Conservation (phyloP, 257 asterid genomes). For the Fraxinus pennsylvanica region DNA sequence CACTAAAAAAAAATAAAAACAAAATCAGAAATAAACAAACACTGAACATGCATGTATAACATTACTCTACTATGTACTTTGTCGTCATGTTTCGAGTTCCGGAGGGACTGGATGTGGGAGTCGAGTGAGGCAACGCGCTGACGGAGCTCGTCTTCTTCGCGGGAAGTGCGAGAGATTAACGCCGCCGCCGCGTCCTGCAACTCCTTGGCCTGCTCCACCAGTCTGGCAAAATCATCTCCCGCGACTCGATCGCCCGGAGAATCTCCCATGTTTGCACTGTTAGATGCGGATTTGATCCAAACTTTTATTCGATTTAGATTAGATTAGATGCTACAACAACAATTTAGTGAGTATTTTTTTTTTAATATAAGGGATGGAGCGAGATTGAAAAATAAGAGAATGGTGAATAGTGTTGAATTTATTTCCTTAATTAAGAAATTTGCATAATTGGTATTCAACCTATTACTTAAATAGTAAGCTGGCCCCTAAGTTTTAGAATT, state of each 20-base stretch:
- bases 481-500: not conserved
- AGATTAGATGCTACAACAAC: not conserved
- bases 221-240: constrained; percentile 45
- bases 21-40: not conserved
- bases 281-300: constrained; percentile 22
- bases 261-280: constrained; percentile 42
- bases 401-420: not conserved
- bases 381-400: not conserved
- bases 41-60: constrained; percentile 31
- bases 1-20: constrained; percentile 36
- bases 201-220: constrained; percentile 84
- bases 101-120: constrained; percentile 57
- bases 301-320: not conserved
- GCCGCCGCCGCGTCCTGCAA: constrained; percentile 86
- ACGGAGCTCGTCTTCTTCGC: constrained; percentile 89
- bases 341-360: not conserved
- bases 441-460: not conserved
- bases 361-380: not conserved
- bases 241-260: constrained; percentile 38
- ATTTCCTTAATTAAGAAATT: not conserved
- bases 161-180: constrained; percentile 66
- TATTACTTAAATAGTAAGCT: not conserved
- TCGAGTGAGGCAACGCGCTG: constrained; percentile 74
- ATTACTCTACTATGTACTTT: constrained; percentile 38
- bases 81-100: constrained; percentile 48